Evolutionary conservation across 2,329 filamentous ascomycete genomes (phyloP), one percentile per base, ranked within the genome.

Genomic region (Gaeumannomyces tritici): DNA sequence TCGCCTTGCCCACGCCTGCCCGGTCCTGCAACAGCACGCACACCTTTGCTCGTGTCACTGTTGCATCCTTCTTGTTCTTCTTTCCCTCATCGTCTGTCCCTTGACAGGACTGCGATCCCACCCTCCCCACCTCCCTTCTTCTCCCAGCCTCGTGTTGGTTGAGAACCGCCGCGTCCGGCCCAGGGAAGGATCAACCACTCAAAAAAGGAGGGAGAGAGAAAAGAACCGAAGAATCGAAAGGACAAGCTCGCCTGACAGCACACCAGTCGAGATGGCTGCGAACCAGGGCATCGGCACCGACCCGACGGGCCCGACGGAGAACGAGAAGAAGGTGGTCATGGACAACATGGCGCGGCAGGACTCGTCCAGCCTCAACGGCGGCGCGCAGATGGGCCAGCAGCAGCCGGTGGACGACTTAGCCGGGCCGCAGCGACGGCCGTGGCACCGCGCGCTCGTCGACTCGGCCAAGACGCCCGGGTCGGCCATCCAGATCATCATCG

Each of bases 401-500:
- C 31, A 35, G 42, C 42, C 42, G 31, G n/a, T 15, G n/a, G 57
- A 47, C n/a, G 57, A 59, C 33, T 42, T 42, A 13, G 15, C 35
- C 13, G 15, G 13, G 13, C 35, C 12, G n/a, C 57, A 47, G 57
- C 55, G 35, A 54, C 18, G 42, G n/a, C 47, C 60, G 8, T 26
- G 12, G 3, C 51, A 55, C 60, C 51, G 47, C 18, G 29, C 6
- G 21, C 29, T 61, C 12, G 12, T 61, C 60, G 47, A 33, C 18
- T 21, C 35, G 18, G 28, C 28, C 51, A 61, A 61, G 29, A 61
- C 60, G 28, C 60, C 60, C 21, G 60, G 60, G 7, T 61, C 60
- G n/a, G 65, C 64, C 35, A 21, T 62, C 1, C 80, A 83, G 66
- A 83, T 83, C 64, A 75, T 83, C 66, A 68, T 72, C 33, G 78